Base-by-base conservation (phyloP, 345 rosid genomes). In the Iberis pinnata region DNA sequence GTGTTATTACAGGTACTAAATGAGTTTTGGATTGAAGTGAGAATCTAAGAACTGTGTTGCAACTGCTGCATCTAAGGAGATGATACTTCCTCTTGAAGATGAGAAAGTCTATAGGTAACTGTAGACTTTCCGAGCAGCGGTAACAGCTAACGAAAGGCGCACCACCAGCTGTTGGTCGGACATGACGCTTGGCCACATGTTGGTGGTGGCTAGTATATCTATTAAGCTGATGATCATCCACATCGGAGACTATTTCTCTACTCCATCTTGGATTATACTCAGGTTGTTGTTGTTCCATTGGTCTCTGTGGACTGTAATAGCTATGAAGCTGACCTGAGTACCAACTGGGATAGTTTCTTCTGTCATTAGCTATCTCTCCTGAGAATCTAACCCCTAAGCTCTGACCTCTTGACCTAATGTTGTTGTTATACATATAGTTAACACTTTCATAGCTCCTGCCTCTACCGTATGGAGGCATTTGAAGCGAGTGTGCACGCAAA, bases 101-200 rank as follows among this genome's bases (percentile, higher is more conserved):
- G 48, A 90, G 80, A 73, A 87, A 90, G 71, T 90, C 95, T 54
- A 69, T 86, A 55, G 98, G 96, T 14, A 90, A 63, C 68, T 70
- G 88, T 58, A 90, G 67, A 44, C 50, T 68, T 17, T 44, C 68
- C 51, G 71, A 66, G 81, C 98, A 87, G 26, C 6, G 4, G 70
- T 70, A 69, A 67, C 96, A 90, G 62, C 76, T 58, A 26, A 81
- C 14, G 25, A 87, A 69, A 49, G 98, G 98, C 7, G 92, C 94
- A 3, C 87, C 98, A 47, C 96, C 98, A 3, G 84, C 86, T 12
- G 78, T 67, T 24, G 96, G 95, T 18, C 82, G 74, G 61, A 80
- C 51, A 67, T 76, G 83, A 55, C 84, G 74, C 76, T 77, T 86
- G 17, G 67, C 80, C 43, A 65, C 60, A 42, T 59, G 65, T 63